Base-by-base conservation (phyloP, 2,329 filamentous ascomycete genomes). In the Fusarium beomiforme region DNA sequence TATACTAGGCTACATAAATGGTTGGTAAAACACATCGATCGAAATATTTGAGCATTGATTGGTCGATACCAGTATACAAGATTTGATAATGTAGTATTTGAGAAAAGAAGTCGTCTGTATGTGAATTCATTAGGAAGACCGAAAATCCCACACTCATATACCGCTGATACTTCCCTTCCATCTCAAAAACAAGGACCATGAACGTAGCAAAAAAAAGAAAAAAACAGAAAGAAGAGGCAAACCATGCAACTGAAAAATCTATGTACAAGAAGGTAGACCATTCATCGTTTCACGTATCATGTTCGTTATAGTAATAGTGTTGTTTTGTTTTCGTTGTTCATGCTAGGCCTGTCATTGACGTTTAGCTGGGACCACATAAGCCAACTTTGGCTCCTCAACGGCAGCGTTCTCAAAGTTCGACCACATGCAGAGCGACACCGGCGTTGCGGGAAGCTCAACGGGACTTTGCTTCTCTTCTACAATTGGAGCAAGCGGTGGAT, bases 361-460 rank as follows among this genome's bases (percentile, higher is more conserved):
- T 53, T 70, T 68, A 31, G 68, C 61, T 24, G 73, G 73, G 26
- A 77, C 44, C 41, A 77, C 72, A 51, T 77, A 77, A 34, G 75
- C 75, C 55, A 77, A 34, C 62, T 61, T 75, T 44, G 75, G 75
- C 37, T 77, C 75, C 37, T 74, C 72, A 43, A 77, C 73, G 12
- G 66, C 69, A 49, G 75, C 75, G 24, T 75, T 59, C 57, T 77
- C 75, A 11, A 77, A 56, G 17, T 71, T 63, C 44, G 64, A 69
- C 75, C 75, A 77, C 71, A 75, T 76, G n/a, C 72, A 77, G 34
- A 75, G 67, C 19, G 75, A 77, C 10, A 77, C 75, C 13, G 75
- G 75, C 12, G 75, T 77, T 16, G 75, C 75, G 4, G 75, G 75
- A 24, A 77, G 72, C 54, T 77, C 75, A 19, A 75, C 69, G 16